Evolutionary conservation across 2,329 filamentous ascomycete species (phyloP).

Genomic region (Cryphonectria nitschkei): DNA sequence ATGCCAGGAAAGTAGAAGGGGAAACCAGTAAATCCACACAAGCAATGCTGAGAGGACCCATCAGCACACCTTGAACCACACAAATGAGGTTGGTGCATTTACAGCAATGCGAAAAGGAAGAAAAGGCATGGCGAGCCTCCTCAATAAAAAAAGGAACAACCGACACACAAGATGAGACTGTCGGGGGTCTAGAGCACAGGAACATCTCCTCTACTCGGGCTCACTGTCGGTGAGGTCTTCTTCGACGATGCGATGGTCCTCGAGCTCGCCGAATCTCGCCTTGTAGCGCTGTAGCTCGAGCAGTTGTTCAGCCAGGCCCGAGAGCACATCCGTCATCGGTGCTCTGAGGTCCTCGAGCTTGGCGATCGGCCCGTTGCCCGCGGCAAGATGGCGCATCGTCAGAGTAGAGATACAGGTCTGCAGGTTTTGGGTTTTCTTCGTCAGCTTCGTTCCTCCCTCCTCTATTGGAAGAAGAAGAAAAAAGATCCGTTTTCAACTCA

Average conservation of each 20-base stretch:
- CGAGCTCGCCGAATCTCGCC: constrained; percentile 53
- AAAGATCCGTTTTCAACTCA: constrained; percentile 49
- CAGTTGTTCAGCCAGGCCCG: constrained; percentile 63
- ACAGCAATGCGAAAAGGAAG: constrained; percentile 21
- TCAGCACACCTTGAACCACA: constrained; percentile 2
- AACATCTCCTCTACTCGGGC: constrained; percentile 41
- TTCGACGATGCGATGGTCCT: constrained; percentile 31
- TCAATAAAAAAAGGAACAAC: neutral
- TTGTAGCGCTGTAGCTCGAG: constrained; percentile 67
- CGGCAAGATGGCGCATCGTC: constrained; percentile 76
- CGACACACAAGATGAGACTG: neutral
- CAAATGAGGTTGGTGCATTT: constrained; percentile 17
- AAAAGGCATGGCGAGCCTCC: neutral
- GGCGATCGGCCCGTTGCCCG: constrained; percentile 65
- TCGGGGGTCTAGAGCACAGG: neutral
- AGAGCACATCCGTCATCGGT: constrained; percentile 75
- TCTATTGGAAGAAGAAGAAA: neutral
- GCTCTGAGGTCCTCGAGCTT: constrained; percentile 73
- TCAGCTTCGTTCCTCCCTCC: constrained; percentile 3
- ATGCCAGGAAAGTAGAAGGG: constrained; percentile 17
- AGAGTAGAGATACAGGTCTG: constrained; percentile 83
- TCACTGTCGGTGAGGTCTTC: constrained; percentile 39
- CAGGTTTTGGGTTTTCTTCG: neutral
- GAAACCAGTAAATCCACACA: neutral
- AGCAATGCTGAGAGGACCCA: neutral